A percentile compares a stretch with the other conserved stretches of the same genome.
Evolutionary conservation across 352 stramenopile species (phyloP).

Genomic region (Globisporangium rhizosaccharum): DNA sequence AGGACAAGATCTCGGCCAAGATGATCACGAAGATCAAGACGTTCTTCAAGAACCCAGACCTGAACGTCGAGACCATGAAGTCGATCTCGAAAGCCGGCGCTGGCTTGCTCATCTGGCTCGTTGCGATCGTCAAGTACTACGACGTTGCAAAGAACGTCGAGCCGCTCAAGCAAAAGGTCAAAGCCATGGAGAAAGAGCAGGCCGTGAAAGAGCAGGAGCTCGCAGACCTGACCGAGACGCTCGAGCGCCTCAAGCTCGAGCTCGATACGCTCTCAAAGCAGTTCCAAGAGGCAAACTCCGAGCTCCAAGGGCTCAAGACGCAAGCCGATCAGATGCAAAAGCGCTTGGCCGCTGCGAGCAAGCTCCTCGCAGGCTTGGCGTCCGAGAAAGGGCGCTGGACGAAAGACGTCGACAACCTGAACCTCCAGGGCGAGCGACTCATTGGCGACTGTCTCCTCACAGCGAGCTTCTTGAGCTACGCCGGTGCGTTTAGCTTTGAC

Average conservation of each 20-base stretch:
- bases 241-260: conserved; percentile 80
- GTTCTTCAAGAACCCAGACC: conserved; percentile 90
- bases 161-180: conserved; percentile 88
- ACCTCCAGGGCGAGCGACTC: conserved; percentile 79
- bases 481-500: conserved; percentile 89
- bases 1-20: conserved; percentile 94
- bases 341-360: conserved; percentile 87
- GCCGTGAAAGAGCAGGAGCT: conserved; percentile 87
- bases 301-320: conserved; percentile 88
- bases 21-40: conserved; percentile 95
- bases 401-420: conserved; percentile 86
- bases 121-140: conserved; percentile 95
- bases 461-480: conserved; percentile 88
- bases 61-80: conserved; percentile 95
- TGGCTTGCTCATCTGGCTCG: conserved; percentile 91
- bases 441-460: conserved; percentile 89
- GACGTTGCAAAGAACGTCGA: conserved; percentile 94
- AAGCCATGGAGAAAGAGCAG: conserved; percentile 92
- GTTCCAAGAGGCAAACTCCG: conserved; percentile 88
- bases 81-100: conserved; percentile 90
- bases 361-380: conserved; percentile 89
- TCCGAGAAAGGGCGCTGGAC: conserved; percentile 92
- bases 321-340: conserved; percentile 96
- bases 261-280: conserved; percentile 88
- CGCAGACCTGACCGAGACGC: conserved; percentile 76